phyloP scores from a whole-genome alignment of 495 filamentous ascomycete genomes.

The Aspergillus affinis region DNA sequence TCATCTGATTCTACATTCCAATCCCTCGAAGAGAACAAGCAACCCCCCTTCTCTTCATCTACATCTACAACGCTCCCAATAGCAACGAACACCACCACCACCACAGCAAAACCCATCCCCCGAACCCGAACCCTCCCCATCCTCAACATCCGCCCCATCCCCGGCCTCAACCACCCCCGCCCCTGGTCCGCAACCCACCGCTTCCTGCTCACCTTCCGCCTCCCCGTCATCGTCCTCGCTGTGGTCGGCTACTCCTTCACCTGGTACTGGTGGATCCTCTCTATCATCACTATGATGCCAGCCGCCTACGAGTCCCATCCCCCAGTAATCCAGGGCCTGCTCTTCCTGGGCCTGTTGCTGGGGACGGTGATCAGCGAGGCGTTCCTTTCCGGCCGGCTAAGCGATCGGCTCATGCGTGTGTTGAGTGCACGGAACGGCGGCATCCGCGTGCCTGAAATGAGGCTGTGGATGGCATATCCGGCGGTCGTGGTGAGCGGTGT shows the following conservation, averaged over 20 bases:
- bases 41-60: not conserved
- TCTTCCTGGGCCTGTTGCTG: constrained; percentile 58
- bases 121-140: constrained; percentile 53
- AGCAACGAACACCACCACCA: not conserved
- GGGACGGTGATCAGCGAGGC: constrained; percentile 57
- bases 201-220: constrained; percentile 50
- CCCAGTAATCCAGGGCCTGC: constrained; percentile 56
- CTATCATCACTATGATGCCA: constrained; percentile 59
- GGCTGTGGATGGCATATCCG: constrained; percentile 59
- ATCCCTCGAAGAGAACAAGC: not conserved
- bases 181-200: constrained; percentile 48
- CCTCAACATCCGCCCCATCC: constrained; percentile 49
- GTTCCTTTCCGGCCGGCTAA: constrained; percentile 53
- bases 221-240: constrained; percentile 43
- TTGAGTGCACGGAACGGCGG: constrained; percentile 48
- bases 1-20: not conserved
- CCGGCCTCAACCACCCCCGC: constrained; percentile 54
- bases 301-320: constrained; percentile 53
- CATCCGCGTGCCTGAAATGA: constrained; percentile 54
- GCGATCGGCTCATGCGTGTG: constrained; percentile 49
- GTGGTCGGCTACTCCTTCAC: constrained; percentile 55
- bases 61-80: not conserved
- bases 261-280: constrained; percentile 66
- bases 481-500: constrained; percentile 49
- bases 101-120: no score